Percentiles rank a stretch among this genome's conserved stretches.
These are phyloP conservation scores for Cladophialophora chaetospira DNA, from an alignment of 2,329 filamentous ascomycete species.

Conservation along the genomic window DNA sequence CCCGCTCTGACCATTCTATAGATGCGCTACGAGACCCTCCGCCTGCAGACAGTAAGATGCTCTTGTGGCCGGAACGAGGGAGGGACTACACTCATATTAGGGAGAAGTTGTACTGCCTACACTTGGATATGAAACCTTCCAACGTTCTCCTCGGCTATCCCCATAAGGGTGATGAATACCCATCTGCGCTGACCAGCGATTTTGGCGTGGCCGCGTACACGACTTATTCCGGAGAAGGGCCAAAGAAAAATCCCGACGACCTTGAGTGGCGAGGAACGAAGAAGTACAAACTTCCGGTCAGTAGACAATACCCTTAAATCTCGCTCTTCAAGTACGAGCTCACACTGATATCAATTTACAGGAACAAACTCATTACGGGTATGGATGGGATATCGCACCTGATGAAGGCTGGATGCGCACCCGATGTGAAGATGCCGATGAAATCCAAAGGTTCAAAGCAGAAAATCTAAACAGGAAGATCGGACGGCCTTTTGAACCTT, in stretches of 20 bases:
- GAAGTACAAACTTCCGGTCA: background rate
- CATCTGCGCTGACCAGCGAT: conserved; percentile 10
- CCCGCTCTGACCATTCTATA: too few species aligned
- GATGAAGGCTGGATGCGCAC: conserved; percentile 15
- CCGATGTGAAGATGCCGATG: background rate
- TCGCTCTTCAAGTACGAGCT: background rate
- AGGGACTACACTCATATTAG: background rate
- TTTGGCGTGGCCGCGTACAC: conserved; percentile 16
- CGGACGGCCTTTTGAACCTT: conserved; percentile 9
- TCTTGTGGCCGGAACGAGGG: background rate
- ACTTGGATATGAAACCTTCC: conserved; percentile 94
- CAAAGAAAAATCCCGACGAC: conserved; percentile 10
- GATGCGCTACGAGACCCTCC: conserved; percentile 18
- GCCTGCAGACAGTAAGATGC: conserved; percentile 1
- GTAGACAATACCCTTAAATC: background rate
- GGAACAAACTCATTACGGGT: conserved; percentile 23
- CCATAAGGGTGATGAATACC: conserved; percentile 16
- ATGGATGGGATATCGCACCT: conserved; percentile 18
- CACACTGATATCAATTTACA: background rate
- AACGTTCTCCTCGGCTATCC: conserved; percentile 71
- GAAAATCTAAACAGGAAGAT: conserved; percentile 1
- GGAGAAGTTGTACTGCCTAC: conserved; percentile 64
- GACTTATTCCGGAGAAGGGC: background rate
- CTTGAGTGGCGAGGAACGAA: conserved; percentile 4
- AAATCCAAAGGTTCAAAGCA: background rate